Evolutionary conservation across 768 basidiomycete species (phyloP).

Genomic region (Leucosporidium yakuticum): DNA sequence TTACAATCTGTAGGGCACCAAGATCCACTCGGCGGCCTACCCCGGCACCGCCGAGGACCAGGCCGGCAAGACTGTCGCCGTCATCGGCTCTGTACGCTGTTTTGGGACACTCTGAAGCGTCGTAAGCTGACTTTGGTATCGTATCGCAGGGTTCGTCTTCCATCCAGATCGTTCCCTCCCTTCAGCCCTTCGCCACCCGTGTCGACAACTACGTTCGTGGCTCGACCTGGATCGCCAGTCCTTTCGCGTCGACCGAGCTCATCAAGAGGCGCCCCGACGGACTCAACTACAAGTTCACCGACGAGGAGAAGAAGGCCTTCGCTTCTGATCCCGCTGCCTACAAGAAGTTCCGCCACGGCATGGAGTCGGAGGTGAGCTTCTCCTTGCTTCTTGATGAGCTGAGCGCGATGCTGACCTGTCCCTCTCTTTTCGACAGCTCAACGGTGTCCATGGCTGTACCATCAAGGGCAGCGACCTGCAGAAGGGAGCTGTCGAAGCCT

Average conservation of each 20-base stretch:
- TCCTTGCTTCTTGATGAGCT: neutral
- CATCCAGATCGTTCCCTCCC: conserved; percentile 31
- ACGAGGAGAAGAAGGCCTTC: conserved; percentile 30
- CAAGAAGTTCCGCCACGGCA: conserved; percentile 19
- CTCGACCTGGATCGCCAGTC: conserved; percentile 28
- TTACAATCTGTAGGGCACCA: conserved; percentile 45
- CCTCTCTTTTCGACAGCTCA: conserved; percentile 1
- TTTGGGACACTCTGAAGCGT: no score
- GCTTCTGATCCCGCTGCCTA: conserved; percentile 13
- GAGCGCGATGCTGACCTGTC: neutral
- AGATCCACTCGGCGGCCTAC: conserved; percentile 64
- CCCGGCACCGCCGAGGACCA: conserved; percentile 40
- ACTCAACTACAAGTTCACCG: conserved; percentile 27
- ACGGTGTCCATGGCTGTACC: conserved; percentile 28
- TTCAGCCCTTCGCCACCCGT: conserved; percentile 15
- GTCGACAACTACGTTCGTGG: conserved; percentile 33
- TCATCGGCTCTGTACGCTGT: conserved; percentile 39
- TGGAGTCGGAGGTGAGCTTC: conserved; percentile 31
- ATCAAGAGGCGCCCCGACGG: conserved; percentile 21
- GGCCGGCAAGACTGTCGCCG: conserved; percentile 39
- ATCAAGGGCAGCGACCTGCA: conserved; percentile 21
- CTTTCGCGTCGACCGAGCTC: conserved; percentile 27
- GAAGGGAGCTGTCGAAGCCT: conserved; percentile 17
- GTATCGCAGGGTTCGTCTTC: conserved; percentile 24
- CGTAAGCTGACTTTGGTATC: no score